Evolutionary conservation across 2,329 filamentous ascomycete genomes (phyloP).

Genomic region (Bipolaris oryzae): DNA sequence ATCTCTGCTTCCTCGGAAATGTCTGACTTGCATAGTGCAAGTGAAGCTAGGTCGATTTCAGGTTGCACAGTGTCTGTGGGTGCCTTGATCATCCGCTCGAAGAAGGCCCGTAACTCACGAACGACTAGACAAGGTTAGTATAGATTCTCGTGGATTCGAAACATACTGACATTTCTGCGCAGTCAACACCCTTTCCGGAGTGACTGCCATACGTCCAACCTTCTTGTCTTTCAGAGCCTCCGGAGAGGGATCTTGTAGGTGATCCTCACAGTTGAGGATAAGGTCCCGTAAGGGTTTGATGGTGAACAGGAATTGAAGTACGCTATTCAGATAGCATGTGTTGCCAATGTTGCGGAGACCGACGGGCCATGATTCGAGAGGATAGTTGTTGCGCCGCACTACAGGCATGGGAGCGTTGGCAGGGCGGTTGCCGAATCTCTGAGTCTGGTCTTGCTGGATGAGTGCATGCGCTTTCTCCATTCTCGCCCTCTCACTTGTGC

Average conservation of each 20-base stretch:
- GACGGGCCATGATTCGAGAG: conserved; percentile 69
- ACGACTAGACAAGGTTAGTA: conserved; percentile 63
- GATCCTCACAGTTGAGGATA: conserved; percentile 74
- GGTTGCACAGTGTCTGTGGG: conserved; percentile 69
- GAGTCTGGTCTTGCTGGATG: conserved; percentile 46
- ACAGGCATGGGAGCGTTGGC: conserved; percentile 18
- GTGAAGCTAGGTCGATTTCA: conserved; percentile 76
- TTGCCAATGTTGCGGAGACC: conserved; percentile 94
- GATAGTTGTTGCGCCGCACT: conserved; percentile 32
- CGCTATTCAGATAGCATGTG: conserved; percentile 96
- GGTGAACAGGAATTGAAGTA: conserved; percentile 94
- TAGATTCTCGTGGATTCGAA: conserved; percentile 46
- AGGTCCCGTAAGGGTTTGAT: conserved; percentile 81
- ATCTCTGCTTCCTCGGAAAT: conserved; percentile 40
- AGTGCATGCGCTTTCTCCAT: conserved; percentile 56
- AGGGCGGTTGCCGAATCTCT: conserved; percentile 27
- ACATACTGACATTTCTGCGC: conserved; percentile 73
- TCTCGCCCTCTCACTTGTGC: conserved; percentile 53
- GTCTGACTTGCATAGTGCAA: conserved; percentile 71
- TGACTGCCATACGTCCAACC: conserved; percentile 75
- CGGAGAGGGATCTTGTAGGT: conserved; percentile 70
- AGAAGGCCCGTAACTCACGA: conserved; percentile 73
- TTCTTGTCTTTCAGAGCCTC: conserved; percentile 68
- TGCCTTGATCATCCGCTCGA: conserved; percentile 71
- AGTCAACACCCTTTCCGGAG: conserved; percentile 61